Conservation (phyloP, 306 rosid species). For the Cicer yamashitae region DNA sequence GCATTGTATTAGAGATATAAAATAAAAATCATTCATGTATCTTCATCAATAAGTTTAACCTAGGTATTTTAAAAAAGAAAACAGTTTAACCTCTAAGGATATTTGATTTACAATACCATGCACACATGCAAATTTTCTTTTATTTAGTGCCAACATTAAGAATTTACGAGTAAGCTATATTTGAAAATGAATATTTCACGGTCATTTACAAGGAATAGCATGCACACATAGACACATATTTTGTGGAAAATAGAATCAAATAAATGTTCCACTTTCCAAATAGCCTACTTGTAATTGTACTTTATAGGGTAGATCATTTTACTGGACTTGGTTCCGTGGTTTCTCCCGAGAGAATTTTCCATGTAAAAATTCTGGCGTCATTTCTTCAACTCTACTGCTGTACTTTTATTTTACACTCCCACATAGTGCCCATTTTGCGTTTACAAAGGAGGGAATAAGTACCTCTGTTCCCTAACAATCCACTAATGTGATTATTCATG, state of each 20-base stretch:
- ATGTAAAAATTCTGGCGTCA: no score
- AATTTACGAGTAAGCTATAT: not conserved
- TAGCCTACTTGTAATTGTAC: not conserved
- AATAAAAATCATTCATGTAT: not conserved
- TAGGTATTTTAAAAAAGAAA: not conserved
- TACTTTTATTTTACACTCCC: no score
- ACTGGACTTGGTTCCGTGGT: no score
- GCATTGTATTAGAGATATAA: conserved; percentile 3
- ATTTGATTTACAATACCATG: conserved; percentile 4
- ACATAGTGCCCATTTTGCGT: no score
- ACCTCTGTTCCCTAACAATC: no score
- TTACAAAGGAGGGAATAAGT: no score
- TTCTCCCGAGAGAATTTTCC: no score
- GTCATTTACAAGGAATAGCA: conserved; percentile 12
- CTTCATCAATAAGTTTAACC: conserved; percentile 5
- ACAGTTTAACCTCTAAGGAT: not conserved
- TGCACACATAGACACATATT: not conserved
- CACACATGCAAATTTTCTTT: not conserved
- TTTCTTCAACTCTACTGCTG: no score
- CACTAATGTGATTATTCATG: no score
- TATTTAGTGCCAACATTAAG: not conserved
- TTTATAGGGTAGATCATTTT: no score
- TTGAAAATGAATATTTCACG: not conserved
- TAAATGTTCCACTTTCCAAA: not conserved
- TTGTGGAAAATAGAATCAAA: not conserved